phyloP scores from a whole-genome alignment of 2,329 filamentous ascomycete genomes.

The Tolypocladium cylindrosporum region DNA sequence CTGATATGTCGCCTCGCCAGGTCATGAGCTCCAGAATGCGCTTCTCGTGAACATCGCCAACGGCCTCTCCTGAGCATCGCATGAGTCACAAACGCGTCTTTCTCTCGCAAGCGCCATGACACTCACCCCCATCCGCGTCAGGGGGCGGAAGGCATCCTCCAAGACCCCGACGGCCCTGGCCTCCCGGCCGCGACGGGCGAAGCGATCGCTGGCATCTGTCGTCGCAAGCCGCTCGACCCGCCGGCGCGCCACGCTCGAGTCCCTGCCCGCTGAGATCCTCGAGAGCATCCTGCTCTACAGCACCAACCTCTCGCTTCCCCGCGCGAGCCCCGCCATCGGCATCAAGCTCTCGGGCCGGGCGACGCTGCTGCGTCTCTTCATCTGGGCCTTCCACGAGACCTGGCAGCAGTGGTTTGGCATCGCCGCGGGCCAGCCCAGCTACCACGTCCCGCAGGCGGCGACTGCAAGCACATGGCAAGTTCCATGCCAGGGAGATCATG shows the following conservation, averaged over 20 bases:
- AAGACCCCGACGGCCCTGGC: conserved; percentile 5
- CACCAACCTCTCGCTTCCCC: conserved; percentile 36
- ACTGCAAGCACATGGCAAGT: neutral
- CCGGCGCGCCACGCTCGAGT: conserved; percentile 16
- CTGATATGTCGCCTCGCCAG: neutral
- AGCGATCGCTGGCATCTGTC: conserved; percentile 18
- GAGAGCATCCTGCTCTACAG: conserved; percentile 42
- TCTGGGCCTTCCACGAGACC: conserved; percentile 24
- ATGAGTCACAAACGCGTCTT: neutral
- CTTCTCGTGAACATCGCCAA: neutral
- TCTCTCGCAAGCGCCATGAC: conserved; percentile 22
- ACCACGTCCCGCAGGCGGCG: conserved; percentile 6
- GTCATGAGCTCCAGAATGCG: neutral
- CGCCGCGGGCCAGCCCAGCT: conserved; percentile 5
- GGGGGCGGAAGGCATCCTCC: conserved; percentile 25
- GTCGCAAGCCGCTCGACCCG: conserved; percentile 16
- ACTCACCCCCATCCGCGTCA: conserved; percentile 38
- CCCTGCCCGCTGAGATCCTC: conserved; percentile 41
- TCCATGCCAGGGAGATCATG: conserved; percentile 23
- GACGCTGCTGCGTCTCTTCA: conserved; percentile 26
- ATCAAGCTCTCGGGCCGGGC: conserved; percentile 31
- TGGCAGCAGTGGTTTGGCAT: conserved; percentile 29
- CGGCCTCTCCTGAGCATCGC: neutral
- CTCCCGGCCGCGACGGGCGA: conserved; percentile 13
- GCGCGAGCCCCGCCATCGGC: conserved; percentile 33